A percentile compares a stretch with the other conserved stretches of the same genome.
phyloP scores from a whole-genome alignment of 163 green algal species.

The Picocystis sp. region DNA sequence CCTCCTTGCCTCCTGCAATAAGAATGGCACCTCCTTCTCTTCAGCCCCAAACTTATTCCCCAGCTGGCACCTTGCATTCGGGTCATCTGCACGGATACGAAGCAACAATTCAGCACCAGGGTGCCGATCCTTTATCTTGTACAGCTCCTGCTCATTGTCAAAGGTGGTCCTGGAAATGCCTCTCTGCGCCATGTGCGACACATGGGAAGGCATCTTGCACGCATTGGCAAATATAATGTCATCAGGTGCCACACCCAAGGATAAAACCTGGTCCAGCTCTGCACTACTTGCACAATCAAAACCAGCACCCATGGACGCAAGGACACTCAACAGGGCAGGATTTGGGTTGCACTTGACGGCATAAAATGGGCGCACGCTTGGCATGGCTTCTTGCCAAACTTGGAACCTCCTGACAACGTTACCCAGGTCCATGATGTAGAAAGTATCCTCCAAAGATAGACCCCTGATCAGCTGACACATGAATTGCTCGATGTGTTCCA shows the following conservation, averaged over 20 bases:
- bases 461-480: slow-evolving; percentile 3
- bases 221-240: slow-evolving; percentile 73
- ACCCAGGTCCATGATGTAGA: slow-evolving; percentile 81
- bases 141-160: slow-evolving; percentile 47
- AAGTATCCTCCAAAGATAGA: slow-evolving; percentile 55
- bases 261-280: slow-evolving; percentile 55
- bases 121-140: slow-evolving; percentile 50
- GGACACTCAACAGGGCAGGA: slow-evolving; percentile 48
- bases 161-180: slow-evolving; percentile 27
- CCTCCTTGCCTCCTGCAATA: slow-evolving; percentile 14
- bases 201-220: slow-evolving; percentile 50
- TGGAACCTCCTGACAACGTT: slow-evolving; percentile 50
- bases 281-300: slow-evolving; percentile 90
- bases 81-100: slow-evolving; percentile 62
- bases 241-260: slow-evolving; percentile 34
- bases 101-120: slow-evolving; percentile 42
- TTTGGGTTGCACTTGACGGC: slow-evolving; percentile 92
- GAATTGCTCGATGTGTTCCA: not conserved
- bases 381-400: slow-evolving; percentile 51
- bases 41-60: slow-evolving; percentile 90
- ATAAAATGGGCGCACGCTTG: slow-evolving; percentile 80
- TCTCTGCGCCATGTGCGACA: slow-evolving; percentile 25
- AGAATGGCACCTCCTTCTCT: slow-evolving; percentile 17
- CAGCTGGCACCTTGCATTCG: slow-evolving; percentile 59
- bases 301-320: slow-evolving; percentile 64